Conservation (phyloP, 2,329 filamentous ascomycete genomes). For the Colletotrichum sp. region DNA sequence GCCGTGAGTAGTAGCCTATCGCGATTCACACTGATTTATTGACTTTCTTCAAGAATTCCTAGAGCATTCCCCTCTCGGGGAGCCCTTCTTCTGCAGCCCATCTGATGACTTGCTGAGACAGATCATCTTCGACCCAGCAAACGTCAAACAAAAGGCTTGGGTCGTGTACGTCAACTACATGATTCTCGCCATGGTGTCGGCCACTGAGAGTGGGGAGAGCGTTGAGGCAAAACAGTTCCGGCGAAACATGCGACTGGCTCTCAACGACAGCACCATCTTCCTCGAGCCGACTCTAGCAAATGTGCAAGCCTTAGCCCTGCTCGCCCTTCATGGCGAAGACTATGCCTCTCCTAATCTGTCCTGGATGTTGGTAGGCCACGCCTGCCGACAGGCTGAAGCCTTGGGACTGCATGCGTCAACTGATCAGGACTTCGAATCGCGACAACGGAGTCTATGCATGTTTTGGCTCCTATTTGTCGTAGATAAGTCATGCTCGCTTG, state of each 20-base stretch:
- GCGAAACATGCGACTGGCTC: background rate
- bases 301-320: background rate
- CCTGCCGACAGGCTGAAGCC: background rate
- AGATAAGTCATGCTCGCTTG: background rate
- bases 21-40: no score
- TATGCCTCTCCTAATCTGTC: conserved; percentile 1
- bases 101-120: background rate
- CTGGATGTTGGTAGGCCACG: background rate
- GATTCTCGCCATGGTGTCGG: background rate
- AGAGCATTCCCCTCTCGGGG: background rate
- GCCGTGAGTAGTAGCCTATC: background rate
- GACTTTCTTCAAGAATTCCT: background rate
- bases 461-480: background rate
- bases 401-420: background rate
- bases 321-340: background rate
- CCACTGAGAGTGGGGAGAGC: background rate
- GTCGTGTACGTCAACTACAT: background rate
- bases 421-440: background rate
- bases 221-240: background rate
- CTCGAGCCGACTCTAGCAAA: background rate
- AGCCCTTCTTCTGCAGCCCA: background rate
- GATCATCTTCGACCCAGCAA: background rate
- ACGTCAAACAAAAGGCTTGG: background rate
- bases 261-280: background rate
- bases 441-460: background rate